Evolutionary conservation across 169 alveolate species (phyloP).

Genomic region (Plasmodium vinckei): DNA sequence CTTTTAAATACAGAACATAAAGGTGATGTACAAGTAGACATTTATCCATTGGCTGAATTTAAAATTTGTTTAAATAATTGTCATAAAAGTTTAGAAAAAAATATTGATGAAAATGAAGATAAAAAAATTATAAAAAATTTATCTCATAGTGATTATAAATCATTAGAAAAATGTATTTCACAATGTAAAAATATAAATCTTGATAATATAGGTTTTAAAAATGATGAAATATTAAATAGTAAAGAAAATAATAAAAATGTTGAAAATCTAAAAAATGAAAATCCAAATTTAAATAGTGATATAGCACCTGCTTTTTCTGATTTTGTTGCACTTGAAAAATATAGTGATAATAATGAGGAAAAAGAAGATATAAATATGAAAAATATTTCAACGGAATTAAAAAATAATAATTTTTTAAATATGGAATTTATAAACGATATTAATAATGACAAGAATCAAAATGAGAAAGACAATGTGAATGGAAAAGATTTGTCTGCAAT

Average conservation of each 20-base stretch:
- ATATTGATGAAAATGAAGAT: neutral
- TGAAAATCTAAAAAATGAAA: slow-evolving; percentile 1
- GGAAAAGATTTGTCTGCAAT: neutral
- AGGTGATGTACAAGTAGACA: neutral
- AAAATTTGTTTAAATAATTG: slow-evolving; percentile 29
- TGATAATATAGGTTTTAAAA: neutral
- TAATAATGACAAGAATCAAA: neutral
- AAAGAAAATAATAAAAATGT: neutral
- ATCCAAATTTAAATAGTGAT: neutral
- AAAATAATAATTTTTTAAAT: neutral
- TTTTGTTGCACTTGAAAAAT: slow-evolving; percentile 6
- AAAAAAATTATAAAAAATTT: neutral
- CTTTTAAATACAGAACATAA: slow-evolving; percentile 12
- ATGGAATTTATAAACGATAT: neutral
- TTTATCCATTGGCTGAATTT: slow-evolving; percentile 19
- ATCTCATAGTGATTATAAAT: slow-evolving; percentile 18
- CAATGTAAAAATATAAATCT: slow-evolving; percentile 22
- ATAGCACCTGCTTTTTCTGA: slow-evolving; percentile 4
- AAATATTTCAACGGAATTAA: neutral
- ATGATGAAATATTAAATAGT: neutral
- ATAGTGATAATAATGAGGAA: neutral
- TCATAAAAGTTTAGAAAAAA: neutral
- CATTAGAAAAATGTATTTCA: slow-evolving; percentile 26
- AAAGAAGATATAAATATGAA: neutral
- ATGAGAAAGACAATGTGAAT: no score